Percentiles rank a stretch among this genome's conserved stretches.
Evolutionary conservation across 148 eudicot species (phyloP).

Genomic region (Fagopyrum esculentum): DNA sequence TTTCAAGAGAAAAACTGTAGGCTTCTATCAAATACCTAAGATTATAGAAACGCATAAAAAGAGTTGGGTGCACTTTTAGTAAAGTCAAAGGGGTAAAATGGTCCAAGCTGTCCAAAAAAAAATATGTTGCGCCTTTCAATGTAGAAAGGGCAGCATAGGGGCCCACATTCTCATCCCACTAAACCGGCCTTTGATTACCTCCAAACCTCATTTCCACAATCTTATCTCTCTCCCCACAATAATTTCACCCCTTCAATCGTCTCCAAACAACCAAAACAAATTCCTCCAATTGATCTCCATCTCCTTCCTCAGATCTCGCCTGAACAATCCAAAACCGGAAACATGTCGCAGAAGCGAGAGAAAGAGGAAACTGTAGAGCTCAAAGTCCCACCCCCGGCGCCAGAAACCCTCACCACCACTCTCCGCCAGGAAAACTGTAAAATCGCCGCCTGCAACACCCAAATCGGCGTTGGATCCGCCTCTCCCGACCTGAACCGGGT

Average conservation of each 20-base stretch:
- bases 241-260: neutral
- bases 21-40: no score
- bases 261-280: neutral
- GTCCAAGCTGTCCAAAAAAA: neutral
- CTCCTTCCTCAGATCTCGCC: neutral
- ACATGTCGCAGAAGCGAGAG: slow-evolving; percentile 64
- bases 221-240: neutral
- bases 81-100: neutral
- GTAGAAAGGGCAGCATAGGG: neutral
- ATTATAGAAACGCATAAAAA: no score
- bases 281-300: neutral
- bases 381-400: slow-evolving; percentile 28
- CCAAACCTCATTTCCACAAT: slow-evolving; percentile 2
- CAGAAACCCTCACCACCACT: slow-evolving; percentile 24
- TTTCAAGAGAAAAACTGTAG: no score
- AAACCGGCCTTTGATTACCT: neutral
- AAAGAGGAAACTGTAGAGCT: slow-evolving; percentile 60
- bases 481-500: slow-evolving; percentile 10
- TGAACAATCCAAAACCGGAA: neutral
- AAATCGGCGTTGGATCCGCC: slow-evolving; percentile 17
- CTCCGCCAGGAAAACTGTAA: neutral
- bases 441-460: slow-evolving; percentile 7
- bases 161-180: neutral
- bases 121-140: neutral
- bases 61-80: neutral